Evolutionary conservation across 306 rosid species (phyloP).

Genomic region (Rosa persica): DNA sequence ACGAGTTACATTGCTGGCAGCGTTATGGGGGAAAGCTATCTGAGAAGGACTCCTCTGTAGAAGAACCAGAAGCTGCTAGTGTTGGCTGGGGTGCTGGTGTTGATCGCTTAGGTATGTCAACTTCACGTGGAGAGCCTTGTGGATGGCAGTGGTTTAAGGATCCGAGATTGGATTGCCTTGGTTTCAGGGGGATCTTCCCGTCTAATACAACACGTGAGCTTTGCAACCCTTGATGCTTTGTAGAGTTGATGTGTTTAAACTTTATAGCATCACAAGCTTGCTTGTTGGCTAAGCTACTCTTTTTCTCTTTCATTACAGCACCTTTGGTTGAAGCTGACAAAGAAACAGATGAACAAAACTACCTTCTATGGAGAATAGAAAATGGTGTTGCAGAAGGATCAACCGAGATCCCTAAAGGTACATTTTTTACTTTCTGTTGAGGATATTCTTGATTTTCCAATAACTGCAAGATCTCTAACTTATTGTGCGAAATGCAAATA

Average conservation of each 20-base stretch:
- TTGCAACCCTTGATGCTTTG: constrained; percentile 27
- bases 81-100: constrained; percentile 87
- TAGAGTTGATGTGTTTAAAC: constrained; percentile 20
- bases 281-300: not conserved
- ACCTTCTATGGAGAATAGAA: constrained; percentile 65
- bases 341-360: constrained; percentile 80
- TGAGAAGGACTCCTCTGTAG: constrained; percentile 38
- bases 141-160: constrained; percentile 96
- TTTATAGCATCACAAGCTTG: constrained; percentile 4
- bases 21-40: constrained; percentile 55
- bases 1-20: constrained; percentile 86
- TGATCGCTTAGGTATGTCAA: constrained; percentile 52
- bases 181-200: constrained; percentile 92
- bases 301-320: constrained; percentile 48
- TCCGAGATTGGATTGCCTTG: constrained; percentile 79
- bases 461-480: not conserved
- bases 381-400: constrained; percentile 96
- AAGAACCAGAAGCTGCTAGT: constrained; percentile 79
- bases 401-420: constrained; percentile 84
- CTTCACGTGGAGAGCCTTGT: constrained; percentile 50
- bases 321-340: constrained; percentile 76
- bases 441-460: not conserved
- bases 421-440: constrained; percentile 3
- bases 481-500: not conserved
- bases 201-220: constrained; percentile 65